phyloP scores from a whole-genome alignment of 2,329 filamentous ascomycete species.

The Clonostachys solani region DNA sequence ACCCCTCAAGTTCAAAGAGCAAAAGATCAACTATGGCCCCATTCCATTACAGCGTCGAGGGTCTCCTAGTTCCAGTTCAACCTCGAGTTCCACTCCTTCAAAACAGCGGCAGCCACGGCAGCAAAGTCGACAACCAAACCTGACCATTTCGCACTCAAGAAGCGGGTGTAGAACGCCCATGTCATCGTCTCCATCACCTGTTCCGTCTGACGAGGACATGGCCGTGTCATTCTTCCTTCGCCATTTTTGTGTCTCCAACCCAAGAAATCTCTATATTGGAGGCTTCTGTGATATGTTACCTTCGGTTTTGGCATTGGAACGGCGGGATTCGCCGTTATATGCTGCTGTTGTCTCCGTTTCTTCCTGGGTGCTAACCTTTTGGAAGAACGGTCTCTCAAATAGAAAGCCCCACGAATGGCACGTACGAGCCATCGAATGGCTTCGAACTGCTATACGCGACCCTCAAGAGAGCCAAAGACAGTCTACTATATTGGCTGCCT shows the following conservation, averaged over 20 bases:
- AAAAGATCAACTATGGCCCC: too few species aligned
- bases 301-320: constrained; percentile 5
- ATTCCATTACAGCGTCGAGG: too few species aligned
- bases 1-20: constrained; percentile 5
- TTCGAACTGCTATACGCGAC: constrained; percentile 7
- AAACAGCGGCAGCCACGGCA: too few species aligned
- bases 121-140: too few species aligned
- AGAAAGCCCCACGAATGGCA: neutral
- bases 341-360: constrained; percentile 8
- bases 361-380: constrained; percentile 5
- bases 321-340: constrained; percentile 6
- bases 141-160: too few species aligned
- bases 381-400: too few species aligned
- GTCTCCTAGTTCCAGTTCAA: neutral
- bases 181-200: neutral
- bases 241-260: neutral
- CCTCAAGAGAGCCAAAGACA: constrained; percentile 6
- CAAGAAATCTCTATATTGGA: too few species aligned
- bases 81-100: too few species aligned
- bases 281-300: constrained; percentile 8
- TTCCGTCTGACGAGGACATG: neutral
- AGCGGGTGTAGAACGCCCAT: neutral
- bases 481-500: constrained; percentile 6
- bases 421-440: constrained; percentile 5
- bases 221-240: constrained; percentile 8